phyloP scores from a whole-genome alignment of 139 green algal species.

The Chlamydomonas incerta region DNA sequence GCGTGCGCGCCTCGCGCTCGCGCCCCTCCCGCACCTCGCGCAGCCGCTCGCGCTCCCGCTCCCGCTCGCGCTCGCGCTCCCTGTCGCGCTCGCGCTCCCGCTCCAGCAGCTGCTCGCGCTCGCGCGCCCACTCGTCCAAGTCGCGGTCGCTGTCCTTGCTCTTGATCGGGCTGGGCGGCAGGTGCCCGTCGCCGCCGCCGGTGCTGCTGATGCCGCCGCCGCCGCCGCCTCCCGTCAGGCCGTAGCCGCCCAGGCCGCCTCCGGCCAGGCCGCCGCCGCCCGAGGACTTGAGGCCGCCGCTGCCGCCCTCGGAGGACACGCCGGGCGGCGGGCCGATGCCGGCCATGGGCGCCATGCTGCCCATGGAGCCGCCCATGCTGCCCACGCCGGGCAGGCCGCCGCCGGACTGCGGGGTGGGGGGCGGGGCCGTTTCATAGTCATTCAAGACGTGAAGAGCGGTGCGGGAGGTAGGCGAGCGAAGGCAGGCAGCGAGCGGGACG shows the following conservation, averaged over 20 bases:
- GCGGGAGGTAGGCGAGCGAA: too few relatives aligned
- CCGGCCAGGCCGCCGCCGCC: neutral
- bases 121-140: neutral
- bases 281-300: neutral
- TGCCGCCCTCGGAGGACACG: neutral
- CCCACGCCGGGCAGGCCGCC: too few relatives aligned
- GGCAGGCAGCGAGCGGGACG: too few relatives aligned
- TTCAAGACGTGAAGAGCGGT: too few relatives aligned
- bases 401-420: too few relatives aligned
- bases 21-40: conserved; percentile 28
- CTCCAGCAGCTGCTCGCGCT: conserved; percentile 35
- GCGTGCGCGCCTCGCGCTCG: conserved; percentile 21
- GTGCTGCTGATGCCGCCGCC: neutral
- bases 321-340: conserved; percentile 6
- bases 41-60: conserved; percentile 32
- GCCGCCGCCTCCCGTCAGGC: neutral
- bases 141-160: conserved; percentile 7
- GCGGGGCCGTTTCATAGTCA: too few relatives aligned
- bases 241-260: neutral
- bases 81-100: conserved; percentile 34
- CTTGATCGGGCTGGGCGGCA: neutral
- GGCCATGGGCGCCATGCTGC: conserved; percentile 17
- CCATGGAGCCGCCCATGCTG: neutral
- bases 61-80: neutral
- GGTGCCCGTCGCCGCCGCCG: neutral